phyloP scores from a whole-genome alignment of 139 green algal species.

The Picochlorum sp. region DNA sequence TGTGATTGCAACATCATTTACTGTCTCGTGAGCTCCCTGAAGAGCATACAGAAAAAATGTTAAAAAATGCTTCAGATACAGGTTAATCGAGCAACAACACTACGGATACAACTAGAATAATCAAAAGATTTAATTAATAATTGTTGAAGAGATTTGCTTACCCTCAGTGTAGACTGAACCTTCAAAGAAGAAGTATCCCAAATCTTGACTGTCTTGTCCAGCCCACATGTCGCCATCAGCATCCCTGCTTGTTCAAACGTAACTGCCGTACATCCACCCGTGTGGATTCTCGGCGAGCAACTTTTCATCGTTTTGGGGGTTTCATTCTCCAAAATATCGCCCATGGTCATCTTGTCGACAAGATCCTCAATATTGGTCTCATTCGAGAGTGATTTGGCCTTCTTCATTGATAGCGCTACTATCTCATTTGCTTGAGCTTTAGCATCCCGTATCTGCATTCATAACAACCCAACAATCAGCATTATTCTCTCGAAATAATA shows the following conservation, averaged over 20 bases:
- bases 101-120: too few species aligned
- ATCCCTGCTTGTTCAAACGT: conserved; percentile 33
- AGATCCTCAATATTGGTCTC: neutral
- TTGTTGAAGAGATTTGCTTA: neutral
- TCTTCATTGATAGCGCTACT: neutral
- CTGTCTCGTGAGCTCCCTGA: conserved; percentile 29
- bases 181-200: conserved; percentile 39
- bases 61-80: too few species aligned
- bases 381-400: neutral
- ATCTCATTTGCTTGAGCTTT: conserved; percentile 10
- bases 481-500: neutral
- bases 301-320: conserved; percentile 2
- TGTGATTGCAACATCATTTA: conserved; percentile 45
- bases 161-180: too few species aligned
- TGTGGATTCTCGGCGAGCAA: conserved; percentile 20
- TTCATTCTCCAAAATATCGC: too few species aligned
- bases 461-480: neutral
- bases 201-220: conserved; percentile 45
- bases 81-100: too few species aligned
- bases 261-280: conserved; percentile 39
- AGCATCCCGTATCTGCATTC: neutral
- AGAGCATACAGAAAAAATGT: too few species aligned
- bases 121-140: neutral
- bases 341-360: too few species aligned
- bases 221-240: conserved; percentile 47